Evolutionary conservation across 805 yeast genomes (phyloP), one percentile per base, ranked within the genome.

Genomic region (Starmerella powellii): DNA sequence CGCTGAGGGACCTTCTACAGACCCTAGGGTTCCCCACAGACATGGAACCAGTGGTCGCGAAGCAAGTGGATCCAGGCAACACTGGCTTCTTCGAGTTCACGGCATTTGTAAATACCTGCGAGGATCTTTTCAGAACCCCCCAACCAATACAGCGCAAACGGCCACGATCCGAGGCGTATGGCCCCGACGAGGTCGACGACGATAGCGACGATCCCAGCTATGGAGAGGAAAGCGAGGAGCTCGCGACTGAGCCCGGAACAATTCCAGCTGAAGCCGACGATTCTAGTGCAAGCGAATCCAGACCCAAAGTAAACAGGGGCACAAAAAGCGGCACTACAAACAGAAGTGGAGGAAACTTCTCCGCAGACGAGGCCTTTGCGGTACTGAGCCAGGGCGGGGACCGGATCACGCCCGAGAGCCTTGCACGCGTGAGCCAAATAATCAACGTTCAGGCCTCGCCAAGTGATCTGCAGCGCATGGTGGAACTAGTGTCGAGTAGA

Each of bases 391-490:
- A 38, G 42, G 31, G 44, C 11, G 34, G 33, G 15, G 47, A 37
- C 27, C 24, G 31, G 5, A 62, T 63, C 20, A 52, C 62, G 1
- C 30, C 47, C 5, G 44, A 43, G 2, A 57, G 60, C 23, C 51
- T 63, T 11, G 34, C 42, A 15, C 40, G 50, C 13, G 55, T 56
- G 1, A 41, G 61, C 6, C 34, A 31, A 6, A 45, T 46, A 24
- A 54, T 59, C 17, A 57, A 56, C 29, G 56, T 63, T 28, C 38
- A 41, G 12, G 56, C 55, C 6, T 39, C 53, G 1, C 54, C 51
- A 2, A 49, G 41, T n/a, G 63, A 63, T 15, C 47, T 63, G 34
- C 37, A 32, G 17, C 56, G 48, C 18, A 62, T 63, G 66, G 40
- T 60, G 31, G 38, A 38, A 8, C 40, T 55, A 18, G 53, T 57